Conservation (phyloP, 2,329 filamentous ascomycete genomes). For the Hymenoscyphus occultus region DNA sequence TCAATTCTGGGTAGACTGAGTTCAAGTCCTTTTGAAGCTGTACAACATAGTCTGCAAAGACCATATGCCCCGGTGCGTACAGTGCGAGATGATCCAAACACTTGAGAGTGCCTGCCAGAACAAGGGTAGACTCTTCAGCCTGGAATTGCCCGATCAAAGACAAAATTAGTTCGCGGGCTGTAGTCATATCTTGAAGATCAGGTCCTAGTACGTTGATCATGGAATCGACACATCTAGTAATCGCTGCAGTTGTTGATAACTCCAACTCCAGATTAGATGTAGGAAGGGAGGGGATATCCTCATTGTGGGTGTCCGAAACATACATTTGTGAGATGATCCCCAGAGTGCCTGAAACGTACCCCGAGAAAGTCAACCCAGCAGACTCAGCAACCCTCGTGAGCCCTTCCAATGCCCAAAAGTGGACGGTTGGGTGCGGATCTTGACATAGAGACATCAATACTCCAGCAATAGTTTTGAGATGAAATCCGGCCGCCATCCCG, state of each 20-base stretch:
- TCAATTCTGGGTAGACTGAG: slow-evolving; percentile 65
- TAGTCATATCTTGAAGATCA: slow-evolving; percentile 87
- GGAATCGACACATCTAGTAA: slow-evolving; percentile 89
- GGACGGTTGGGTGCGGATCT: slow-evolving; percentile 90
- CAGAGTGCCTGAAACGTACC: slow-evolving; percentile 83
- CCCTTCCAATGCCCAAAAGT: slow-evolving; percentile 94
- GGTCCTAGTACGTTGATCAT: slow-evolving; percentile 94
- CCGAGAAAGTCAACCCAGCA: slow-evolving; percentile 86
- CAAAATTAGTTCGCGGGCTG: slow-evolving; percentile 88
- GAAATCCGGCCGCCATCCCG: slow-evolving; percentile 94
- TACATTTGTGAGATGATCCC: slow-evolving; percentile 95
- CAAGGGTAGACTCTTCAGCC: slow-evolving; percentile 65
- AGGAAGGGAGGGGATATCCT: slow-evolving; percentile 73
- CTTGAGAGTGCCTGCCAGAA: slow-evolving; percentile 73
- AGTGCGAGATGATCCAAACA: slow-evolving; percentile 90
- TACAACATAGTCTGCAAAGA: slow-evolving; percentile 80
- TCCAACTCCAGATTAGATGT: slow-evolving; percentile 91
- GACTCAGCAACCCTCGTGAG: slow-evolving; percentile 84
- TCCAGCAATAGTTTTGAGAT: slow-evolving; percentile 94
- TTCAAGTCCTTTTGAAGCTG: slow-evolving; percentile 75
- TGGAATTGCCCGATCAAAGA: slow-evolving; percentile 82
- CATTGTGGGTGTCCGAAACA: slow-evolving; percentile 84
- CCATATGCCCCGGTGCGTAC: slow-evolving; percentile 84
- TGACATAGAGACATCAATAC: slow-evolving; percentile 97
- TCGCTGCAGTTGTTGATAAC: slow-evolving; percentile 74